Base-by-base conservation (phyloP, 768 basidiomycete genomes). In the Agaricus subrufescens region DNA sequence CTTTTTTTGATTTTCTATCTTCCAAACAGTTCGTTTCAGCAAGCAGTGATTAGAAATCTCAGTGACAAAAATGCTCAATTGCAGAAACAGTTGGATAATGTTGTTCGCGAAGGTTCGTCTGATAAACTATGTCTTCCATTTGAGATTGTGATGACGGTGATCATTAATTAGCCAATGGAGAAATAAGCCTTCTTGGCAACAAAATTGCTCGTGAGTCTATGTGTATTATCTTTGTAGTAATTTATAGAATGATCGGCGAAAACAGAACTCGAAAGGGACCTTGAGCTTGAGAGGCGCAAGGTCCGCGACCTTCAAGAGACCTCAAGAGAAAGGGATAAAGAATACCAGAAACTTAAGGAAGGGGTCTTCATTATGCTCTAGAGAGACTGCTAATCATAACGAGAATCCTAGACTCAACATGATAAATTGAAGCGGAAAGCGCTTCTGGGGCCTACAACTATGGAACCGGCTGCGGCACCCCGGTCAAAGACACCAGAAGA, bases 281-380 rank as follows among this genome's bases (percentile, higher is more conserved):
- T 94, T 38, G 91, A 92, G 61, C 59, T 87, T 27, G 91, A 94
- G 68, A 80, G 87, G 30, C 78, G 89, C 23, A 91, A 85, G 64
- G 77, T 81, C 31, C 77, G 84, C 6, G 89, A 91, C 25, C 67
- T 90, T 27, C 88, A 91, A 62, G 90, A 94, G 38, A 71, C 80
- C 1, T 76, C 86, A 2, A 79, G 84, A 62, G 90, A 92, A 63
- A 78, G 85, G 62, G 91, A 93, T 59, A 91, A 87, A 63, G 92
- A 93, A 63, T 94, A 93, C 64, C 87, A 89, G 54, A 92, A 90
- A 65, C 80, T 94, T 40, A 94, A 93, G 78, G 91, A 83, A 29
- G 30, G 49, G 19, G 27, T 19, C 34, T 31, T 27, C 11, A 43
- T 23, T 48, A 15, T 39, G 49, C 40, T 37, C 9, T 38, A 5